A percentile compares a stretch with the other conserved stretches of the same genome.
Evolutionary conservation across 257 asterid species (phyloP).

Genomic region (Primulina tabacum): DNA sequence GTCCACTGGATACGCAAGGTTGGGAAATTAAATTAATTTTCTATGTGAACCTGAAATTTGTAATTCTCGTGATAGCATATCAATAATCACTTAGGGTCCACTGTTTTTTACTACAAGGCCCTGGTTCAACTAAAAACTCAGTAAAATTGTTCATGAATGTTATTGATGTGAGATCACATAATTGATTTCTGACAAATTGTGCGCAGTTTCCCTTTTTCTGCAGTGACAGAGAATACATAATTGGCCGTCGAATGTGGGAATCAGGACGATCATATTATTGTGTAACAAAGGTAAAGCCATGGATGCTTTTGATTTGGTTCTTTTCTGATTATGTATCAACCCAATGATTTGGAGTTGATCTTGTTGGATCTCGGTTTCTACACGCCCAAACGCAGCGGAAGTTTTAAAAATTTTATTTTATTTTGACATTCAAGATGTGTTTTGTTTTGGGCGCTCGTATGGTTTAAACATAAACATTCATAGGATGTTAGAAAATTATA

Average conservation of each 20-base stretch:
- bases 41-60: neutral
- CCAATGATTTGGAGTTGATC: neutral
- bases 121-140: neutral
- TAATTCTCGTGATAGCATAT: neutral
- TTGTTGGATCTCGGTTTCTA: too few species aligned
- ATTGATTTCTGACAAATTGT: constrained; percentile 16
- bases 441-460: too few species aligned
- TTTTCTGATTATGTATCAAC: too few species aligned
- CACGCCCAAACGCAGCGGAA: too few species aligned
- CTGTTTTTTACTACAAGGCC: neutral
- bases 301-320: constrained; percentile 1
- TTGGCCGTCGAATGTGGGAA: constrained; percentile 95
- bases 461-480: too few species aligned
- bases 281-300: constrained; percentile 62
- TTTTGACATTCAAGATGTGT: too few species aligned
- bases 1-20: constrained; percentile 96
- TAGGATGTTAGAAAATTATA: too few species aligned
- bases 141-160: neutral
- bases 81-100: neutral
- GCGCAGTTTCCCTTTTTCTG: constrained; percentile 96
- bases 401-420: too few species aligned
- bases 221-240: constrained; percentile 86
- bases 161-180: neutral
- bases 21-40: constrained; percentile 14
- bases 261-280: constrained; percentile 81